These are phyloP conservation scores for Nemania diffusa DNA, from an alignment of 2,329 filamentous ascomycete genomes.

Conservation along the genomic window DNA sequence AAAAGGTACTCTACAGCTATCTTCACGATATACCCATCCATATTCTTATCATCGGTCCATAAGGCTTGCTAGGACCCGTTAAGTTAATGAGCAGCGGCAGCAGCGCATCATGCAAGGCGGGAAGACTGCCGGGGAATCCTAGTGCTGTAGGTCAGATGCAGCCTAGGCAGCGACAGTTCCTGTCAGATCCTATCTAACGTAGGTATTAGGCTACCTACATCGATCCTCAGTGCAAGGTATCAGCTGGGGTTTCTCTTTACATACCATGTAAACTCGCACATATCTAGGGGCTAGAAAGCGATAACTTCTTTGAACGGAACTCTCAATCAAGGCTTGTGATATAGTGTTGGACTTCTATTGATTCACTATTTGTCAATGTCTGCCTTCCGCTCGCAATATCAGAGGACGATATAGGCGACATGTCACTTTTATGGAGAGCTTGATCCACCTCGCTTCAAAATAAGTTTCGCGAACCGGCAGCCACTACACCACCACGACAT, in stretches of 20 bases:
- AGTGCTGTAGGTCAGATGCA: constrained; percentile 31
- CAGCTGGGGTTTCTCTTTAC: neutral
- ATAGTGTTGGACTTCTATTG: constrained; percentile 6
- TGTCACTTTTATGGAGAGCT: constrained; percentile 23
- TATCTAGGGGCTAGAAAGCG: constrained; percentile 7
- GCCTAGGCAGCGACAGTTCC: constrained; percentile 29
- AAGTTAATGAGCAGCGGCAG: constrained; percentile 24
- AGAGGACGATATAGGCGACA: constrained; percentile 30
- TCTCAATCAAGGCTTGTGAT: constrained; percentile 23
- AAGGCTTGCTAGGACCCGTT: constrained; percentile 19
- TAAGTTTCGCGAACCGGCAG: constrained; percentile 6
- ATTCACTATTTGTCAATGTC: constrained; percentile 36
- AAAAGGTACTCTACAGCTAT: neutral
- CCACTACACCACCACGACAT: constrained; percentile 23
- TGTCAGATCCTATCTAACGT: constrained; percentile 28
- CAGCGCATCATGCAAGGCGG: constrained; percentile 21
- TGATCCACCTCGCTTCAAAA: constrained; percentile 26
- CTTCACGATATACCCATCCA: neutral
- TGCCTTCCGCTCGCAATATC: constrained; percentile 22
- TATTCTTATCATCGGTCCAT: constrained; percentile 6
- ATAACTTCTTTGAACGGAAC: constrained; percentile 22
- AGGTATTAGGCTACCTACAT: constrained; percentile 20
- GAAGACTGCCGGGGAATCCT: constrained; percentile 31
- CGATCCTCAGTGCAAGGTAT: constrained; percentile 15
- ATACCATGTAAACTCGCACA: neutral